Base-by-base conservation (phyloP, 345 rosid genomes). In the Syzygium jambos region DNA sequence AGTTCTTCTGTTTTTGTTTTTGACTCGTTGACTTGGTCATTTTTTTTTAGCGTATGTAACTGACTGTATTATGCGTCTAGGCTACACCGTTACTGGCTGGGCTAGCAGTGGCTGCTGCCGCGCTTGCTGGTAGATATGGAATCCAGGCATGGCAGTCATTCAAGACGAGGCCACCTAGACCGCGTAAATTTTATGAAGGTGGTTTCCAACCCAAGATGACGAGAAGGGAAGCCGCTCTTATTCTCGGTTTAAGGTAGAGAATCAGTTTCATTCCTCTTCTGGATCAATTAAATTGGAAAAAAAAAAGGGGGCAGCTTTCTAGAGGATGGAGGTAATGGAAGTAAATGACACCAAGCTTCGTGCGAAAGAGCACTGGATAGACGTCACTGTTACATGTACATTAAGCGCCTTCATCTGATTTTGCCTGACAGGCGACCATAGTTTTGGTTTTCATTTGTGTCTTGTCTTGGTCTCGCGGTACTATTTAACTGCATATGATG, bases 141-240 rank as follows among this genome's bases (percentile, higher is more conserved):
- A 92, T 96, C 92, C 98, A 95, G 90, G 96, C 98, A 51, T 96
- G 98, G 98, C 96, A 96, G 86, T 93, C 98, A 63, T 91, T 95
- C 88, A 95, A 96, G 91, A 85, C 96, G 4, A 88, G 96, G 13
- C 97, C 97, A 4, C 94, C 95, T 14, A 91, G 86, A 52, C 91
- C 94, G 0, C 94, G 95, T 86, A 96, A 88, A 92, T 96, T 96
- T 89, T 95, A 96, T 21, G 96, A 94, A 0, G 98, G 95, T 23
- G 98, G 98, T 56, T 96, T 96, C 89, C 96, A 94, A 89, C 92
- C 95, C 27, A 92, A 91, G 15, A 96, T 96, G 97, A 96, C 96
- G 5, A 95, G 86, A 89, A 93, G 96, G 86, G 97, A 95, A 94
- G 98, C 97, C 0, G 95, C 97, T 88, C 96, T 92, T 43, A 95